phyloP scores from a whole-genome alignment of 768 basidiomycete genomes.

The Agaricus blazei region DNA sequence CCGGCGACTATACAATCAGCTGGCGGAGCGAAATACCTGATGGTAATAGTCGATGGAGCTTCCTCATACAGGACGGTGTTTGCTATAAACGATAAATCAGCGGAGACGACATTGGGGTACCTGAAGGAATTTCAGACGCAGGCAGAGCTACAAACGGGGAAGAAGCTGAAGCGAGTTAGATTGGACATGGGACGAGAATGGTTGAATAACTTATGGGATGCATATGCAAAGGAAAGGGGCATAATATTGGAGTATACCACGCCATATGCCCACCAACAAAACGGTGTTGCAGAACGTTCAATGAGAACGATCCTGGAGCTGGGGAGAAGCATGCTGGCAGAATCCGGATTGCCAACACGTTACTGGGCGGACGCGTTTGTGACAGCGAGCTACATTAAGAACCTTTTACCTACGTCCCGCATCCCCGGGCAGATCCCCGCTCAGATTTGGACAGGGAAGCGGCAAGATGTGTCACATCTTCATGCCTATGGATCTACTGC shows the following conservation, averaged over 20 bases:
- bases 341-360: constrained; percentile 15
- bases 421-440: constrained; percentile 11
- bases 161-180: constrained; percentile 7
- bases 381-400: constrained; percentile 4
- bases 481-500: constrained; percentile 24
- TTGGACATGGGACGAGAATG: constrained; percentile 14
- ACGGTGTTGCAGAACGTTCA: constrained; percentile 23
- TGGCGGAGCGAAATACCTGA: constrained; percentile 19
- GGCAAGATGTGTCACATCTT: constrained; percentile 23
- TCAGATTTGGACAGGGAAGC: constrained; percentile 13
- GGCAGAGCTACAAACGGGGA: constrained; percentile 15
- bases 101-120: constrained; percentile 9
- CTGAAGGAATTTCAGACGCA: constrained; percentile 12
- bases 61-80: constrained; percentile 10
- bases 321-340: constrained; percentile 17
- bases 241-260: constrained; percentile 16
- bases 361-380: constrained; percentile 13
- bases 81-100: constrained; percentile 20
- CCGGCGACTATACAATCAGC: constrained; percentile 13
- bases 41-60: constrained; percentile 19
- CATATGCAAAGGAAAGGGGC: not conserved
- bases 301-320: constrained; percentile 22
- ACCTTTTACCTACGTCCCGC: constrained; percentile 10
- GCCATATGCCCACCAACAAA: constrained; percentile 24
- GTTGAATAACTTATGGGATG: not conserved